phyloP scores from a whole-genome alignment of 2,329 filamentous ascomycete genomes.

The Trichoderma citrinoviride region DNA sequence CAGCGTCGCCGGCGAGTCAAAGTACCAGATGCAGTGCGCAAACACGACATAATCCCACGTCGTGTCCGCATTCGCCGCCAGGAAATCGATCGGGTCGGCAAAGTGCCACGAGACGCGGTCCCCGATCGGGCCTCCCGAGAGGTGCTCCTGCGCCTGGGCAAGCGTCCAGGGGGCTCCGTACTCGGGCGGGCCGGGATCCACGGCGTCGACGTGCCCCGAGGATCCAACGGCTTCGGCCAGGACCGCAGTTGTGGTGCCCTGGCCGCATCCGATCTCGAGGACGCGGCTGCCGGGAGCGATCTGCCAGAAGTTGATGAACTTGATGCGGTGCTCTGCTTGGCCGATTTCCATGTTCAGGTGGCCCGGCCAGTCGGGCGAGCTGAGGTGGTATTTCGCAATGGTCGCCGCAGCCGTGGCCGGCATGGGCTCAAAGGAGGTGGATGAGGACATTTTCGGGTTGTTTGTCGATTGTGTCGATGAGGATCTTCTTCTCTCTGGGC shows the following conservation, averaged over 20 bases:
- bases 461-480: neutral
- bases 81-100: conserved; percentile 37
- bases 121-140: conserved; percentile 42
- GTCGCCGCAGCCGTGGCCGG: conserved; percentile 16
- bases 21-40: conserved; percentile 55
- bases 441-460: conserved; percentile 12
- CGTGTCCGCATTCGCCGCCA: conserved; percentile 28
- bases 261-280: conserved; percentile 59
- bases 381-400: conserved; percentile 21
- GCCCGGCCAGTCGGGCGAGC: neutral
- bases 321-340: conserved; percentile 38
- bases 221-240: conserved; percentile 49
- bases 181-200: conserved; percentile 50
- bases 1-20: conserved; percentile 38
- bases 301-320: conserved; percentile 37
- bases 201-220: conserved; percentile 46
- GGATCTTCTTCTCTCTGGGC: neutral
- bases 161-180: conserved; percentile 53
- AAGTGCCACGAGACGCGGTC: conserved; percentile 44
- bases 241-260: conserved; percentile 55
- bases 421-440: conserved; percentile 18
- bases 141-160: conserved; percentile 46
- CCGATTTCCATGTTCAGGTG: conserved; percentile 25
- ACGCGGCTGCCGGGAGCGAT: conserved; percentile 42
- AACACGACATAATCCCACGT: conserved; percentile 48